These are phyloP conservation scores for Neohortaea acidophila DNA, from an alignment of 495 filamentous ascomycete genomes.

Conservation along the genomic window DNA sequence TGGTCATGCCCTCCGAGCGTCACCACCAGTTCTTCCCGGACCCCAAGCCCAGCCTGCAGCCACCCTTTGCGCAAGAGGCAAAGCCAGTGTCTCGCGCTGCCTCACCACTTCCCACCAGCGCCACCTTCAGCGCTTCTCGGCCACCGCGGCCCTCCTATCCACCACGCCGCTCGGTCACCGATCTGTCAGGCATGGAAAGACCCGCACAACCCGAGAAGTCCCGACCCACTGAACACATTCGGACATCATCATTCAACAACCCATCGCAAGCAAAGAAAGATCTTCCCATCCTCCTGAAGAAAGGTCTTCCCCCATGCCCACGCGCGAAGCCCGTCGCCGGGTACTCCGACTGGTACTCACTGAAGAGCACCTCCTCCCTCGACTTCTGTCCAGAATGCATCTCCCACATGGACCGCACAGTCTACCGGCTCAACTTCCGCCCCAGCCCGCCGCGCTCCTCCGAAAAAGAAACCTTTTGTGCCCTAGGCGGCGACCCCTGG, in stretches of 20 bases:
- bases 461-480: slow-evolving; percentile 35
- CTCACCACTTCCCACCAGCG: slow-evolving; percentile 5
- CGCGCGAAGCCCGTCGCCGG: slow-evolving; percentile 34
- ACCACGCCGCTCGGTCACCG: slow-evolving; percentile 10
- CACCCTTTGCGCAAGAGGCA: slow-evolving; percentile 1
- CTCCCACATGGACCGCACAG: slow-evolving; percentile 33
- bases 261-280: slow-evolving; percentile 16
- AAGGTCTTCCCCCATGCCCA: slow-evolving; percentile 37
- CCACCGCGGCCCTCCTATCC: slow-evolving; percentile 5
- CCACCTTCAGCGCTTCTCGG: background rate
- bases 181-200: background rate
- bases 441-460: slow-evolving; percentile 30
- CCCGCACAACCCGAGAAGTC: background rate
- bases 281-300: slow-evolving; percentile 10
- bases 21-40: slow-evolving; percentile 9
- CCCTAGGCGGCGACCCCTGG: slow-evolving; percentile 46
- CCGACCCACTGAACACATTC: background rate
- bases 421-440: slow-evolving; percentile 38
- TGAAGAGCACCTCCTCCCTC: slow-evolving; percentile 39
- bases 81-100: slow-evolving; percentile 2
- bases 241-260: background rate
- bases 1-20: slow-evolving; percentile 13
- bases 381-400: slow-evolving; percentile 53
- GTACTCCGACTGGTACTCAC: slow-evolving; percentile 50
- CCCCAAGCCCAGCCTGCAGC: background rate